phyloP scores from a whole-genome alignment of 2,329 filamentous ascomycete species.

The Chaetomium strumarium region DNA sequence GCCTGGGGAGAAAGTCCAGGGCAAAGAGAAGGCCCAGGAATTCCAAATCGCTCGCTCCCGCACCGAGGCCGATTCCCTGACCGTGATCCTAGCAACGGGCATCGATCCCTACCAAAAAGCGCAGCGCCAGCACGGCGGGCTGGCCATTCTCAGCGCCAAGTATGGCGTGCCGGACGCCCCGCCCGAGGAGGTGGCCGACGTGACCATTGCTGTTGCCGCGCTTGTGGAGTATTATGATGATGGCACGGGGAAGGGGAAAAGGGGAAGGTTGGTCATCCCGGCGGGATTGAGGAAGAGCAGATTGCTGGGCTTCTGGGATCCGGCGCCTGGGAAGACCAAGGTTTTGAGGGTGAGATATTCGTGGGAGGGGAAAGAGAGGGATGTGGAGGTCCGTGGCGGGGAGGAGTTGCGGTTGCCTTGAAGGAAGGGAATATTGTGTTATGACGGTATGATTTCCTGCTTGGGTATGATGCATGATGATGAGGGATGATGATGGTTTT shows the following conservation, averaged over 20 bases:
- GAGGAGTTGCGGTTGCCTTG: constrained; percentile 34
- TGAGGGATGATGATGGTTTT: no score
- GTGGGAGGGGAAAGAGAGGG: constrained; percentile 33
- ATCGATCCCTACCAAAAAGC: constrained; percentile 35
- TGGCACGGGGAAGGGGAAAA: constrained; percentile 3
- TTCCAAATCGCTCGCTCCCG: constrained; percentile 32
- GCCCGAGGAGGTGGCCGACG: constrained; percentile 42
- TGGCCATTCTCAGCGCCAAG: constrained; percentile 46
- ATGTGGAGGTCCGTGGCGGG: constrained; percentile 33
- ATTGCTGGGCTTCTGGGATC: constrained; percentile 48
- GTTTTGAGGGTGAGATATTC: constrained; percentile 41
- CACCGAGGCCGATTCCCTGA: constrained; percentile 41
- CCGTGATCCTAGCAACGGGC: constrained; percentile 36
- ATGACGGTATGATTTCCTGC: no score
- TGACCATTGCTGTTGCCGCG: constrained; percentile 43
- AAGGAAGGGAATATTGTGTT: not conserved
- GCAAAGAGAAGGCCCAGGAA: constrained; percentile 14
- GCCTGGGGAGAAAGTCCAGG: not conserved
- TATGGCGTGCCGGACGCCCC: constrained; percentile 37
- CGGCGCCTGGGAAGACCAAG: constrained; percentile 39
- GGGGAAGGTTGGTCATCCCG: constrained; percentile 34
- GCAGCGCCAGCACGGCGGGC: constrained; percentile 33
- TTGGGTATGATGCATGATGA: no score
- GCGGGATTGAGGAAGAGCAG: constrained; percentile 38
- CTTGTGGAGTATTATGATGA: constrained; percentile 33